phyloP scores from a whole-genome alignment of 306 rosid species.

The Parietaria judaica region DNA sequence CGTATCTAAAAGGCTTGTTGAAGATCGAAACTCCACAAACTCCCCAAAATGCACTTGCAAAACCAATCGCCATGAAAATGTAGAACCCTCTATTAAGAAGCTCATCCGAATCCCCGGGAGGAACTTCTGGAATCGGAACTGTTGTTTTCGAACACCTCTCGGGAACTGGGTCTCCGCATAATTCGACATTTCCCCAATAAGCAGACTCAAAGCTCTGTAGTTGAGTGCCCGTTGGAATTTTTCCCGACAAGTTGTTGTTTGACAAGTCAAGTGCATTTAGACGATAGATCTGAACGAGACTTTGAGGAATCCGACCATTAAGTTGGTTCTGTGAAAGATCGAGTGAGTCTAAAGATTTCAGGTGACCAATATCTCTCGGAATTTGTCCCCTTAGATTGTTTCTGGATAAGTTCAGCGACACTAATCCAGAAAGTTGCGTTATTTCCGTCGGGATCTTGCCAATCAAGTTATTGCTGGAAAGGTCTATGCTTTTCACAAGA shows the following conservation, averaged over 20 bases:
- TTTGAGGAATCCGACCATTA: slow-evolving; percentile 1
- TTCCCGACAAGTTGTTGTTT: slow-evolving; percentile 11
- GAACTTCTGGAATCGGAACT: neutral
- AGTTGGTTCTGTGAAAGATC: slow-evolving; percentile 9
- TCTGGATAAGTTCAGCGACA: slow-evolving; percentile 13
- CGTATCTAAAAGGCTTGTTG: neutral
- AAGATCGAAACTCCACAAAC: slow-evolving; percentile 1
- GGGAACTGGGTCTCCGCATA: slow-evolving; percentile 9
- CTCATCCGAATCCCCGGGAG: neutral
- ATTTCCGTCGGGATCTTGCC: slow-evolving; percentile 25
- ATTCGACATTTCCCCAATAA: neutral
- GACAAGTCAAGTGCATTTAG: slow-evolving; percentile 7
- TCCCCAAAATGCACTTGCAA: slow-evolving; percentile 3
- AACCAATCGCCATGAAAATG: neutral
- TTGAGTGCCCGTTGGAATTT: slow-evolving; percentile 14
- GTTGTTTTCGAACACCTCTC: neutral
- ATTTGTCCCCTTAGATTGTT: slow-evolving; percentile 2
- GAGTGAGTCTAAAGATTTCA: slow-evolving; percentile 4
- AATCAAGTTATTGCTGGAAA: slow-evolving; percentile 22
- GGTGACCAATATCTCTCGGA: neutral
- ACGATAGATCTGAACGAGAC: slow-evolving; percentile 2
- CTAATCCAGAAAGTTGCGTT: neutral
- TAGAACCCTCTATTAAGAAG: neutral
- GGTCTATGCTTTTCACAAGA: slow-evolving; percentile 6
- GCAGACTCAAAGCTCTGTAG: slow-evolving; percentile 1